phyloP scores from a whole-genome alignment of 1,284 basidiomycete genomes.

The Malassezia cuniculi region DNA sequence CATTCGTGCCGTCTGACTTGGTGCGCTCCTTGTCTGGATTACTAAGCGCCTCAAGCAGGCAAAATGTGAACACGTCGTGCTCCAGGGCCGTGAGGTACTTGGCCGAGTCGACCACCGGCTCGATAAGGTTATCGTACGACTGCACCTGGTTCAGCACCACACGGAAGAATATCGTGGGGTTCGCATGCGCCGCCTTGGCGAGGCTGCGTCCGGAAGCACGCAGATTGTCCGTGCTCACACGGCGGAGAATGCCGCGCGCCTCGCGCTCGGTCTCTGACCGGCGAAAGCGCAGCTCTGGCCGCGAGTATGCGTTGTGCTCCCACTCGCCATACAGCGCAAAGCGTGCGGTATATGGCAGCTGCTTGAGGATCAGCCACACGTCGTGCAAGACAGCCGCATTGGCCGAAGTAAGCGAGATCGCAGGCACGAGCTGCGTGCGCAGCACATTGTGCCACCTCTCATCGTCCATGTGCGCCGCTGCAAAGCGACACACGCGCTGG shows the following conservation, averaged over 20 bases:
- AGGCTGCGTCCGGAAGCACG: slow-evolving; percentile 70
- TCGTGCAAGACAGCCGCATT: slow-evolving; percentile 53
- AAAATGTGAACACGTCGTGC: slow-evolving; percentile 81
- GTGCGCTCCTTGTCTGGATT: slow-evolving; percentile 71
- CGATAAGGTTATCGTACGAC: slow-evolving; percentile 87
- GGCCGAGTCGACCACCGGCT: slow-evolving; percentile 77
- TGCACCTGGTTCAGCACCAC: slow-evolving; percentile 86
- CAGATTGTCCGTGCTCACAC: slow-evolving; percentile 53
- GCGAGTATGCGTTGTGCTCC: slow-evolving; percentile 57
- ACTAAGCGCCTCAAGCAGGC: slow-evolving; percentile 68
- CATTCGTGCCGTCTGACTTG: slow-evolving; percentile 84
- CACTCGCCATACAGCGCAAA: slow-evolving; percentile 92
- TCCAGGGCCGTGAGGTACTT: slow-evolving; percentile 80
- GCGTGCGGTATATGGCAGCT: slow-evolving; percentile 64
- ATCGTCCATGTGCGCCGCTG: slow-evolving; percentile 25
- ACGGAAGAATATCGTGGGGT: slow-evolving; percentile 80
- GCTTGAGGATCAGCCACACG: slow-evolving; percentile 53
- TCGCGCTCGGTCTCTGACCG: slow-evolving; percentile 51
- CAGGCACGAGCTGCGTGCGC: slow-evolving; percentile 70
- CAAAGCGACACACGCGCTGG: slow-evolving; percentile 34
- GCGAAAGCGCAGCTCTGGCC: slow-evolving; percentile 45
- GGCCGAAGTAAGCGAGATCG: slow-evolving; percentile 65
- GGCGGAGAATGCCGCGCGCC: slow-evolving; percentile 42
- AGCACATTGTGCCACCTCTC: slow-evolving; percentile 64
- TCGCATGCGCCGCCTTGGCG: slow-evolving; percentile 86